These are phyloP conservation scores for Drosera capensis DNA, from an alignment of 148 eudicot species.

Conservation along the genomic window DNA sequence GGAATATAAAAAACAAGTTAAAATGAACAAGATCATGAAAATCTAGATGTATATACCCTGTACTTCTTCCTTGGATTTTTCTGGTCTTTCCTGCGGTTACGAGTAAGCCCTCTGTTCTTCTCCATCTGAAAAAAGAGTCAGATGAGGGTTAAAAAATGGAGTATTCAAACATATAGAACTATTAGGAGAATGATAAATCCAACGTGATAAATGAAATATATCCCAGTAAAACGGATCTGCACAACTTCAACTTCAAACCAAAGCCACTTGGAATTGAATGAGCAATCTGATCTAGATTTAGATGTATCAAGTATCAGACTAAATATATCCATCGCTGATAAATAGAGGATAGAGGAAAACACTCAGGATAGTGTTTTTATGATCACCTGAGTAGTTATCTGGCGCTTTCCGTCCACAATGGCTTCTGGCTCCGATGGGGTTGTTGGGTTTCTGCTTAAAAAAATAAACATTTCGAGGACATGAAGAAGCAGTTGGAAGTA, in stretches of 20 bases:
- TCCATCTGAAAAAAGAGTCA: slow-evolving; percentile 36
- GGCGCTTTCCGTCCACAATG: slow-evolving; percentile 56
- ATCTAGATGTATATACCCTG: slow-evolving; percentile 25
- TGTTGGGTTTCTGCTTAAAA: slow-evolving; percentile 23
- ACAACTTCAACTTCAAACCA: no score
- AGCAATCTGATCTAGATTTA: no score
- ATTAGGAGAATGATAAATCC: no score
- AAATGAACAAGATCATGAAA: not conserved
- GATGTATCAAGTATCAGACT: no score
- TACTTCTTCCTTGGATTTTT: slow-evolving; percentile 80
- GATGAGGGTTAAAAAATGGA: not conserved
- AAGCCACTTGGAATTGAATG: no score
- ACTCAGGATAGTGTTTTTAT: no score
- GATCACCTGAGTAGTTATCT: slow-evolving; percentile 41
- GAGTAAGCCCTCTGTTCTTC: slow-evolving; percentile 78
- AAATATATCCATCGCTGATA: no score
- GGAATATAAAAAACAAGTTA: not conserved
- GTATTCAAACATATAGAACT: no score
- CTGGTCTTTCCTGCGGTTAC: slow-evolving; percentile 36
- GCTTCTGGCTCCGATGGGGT: slow-evolving; percentile 24
- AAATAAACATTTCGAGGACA: slow-evolving; percentile 1
- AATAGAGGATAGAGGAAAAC: no score
- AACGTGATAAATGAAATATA: no score
- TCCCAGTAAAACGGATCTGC: no score
- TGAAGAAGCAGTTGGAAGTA: not conserved